Conservation (phyloP, 2,329 filamentous ascomycete genomes). For the Monosporascus cannonballus region DNA sequence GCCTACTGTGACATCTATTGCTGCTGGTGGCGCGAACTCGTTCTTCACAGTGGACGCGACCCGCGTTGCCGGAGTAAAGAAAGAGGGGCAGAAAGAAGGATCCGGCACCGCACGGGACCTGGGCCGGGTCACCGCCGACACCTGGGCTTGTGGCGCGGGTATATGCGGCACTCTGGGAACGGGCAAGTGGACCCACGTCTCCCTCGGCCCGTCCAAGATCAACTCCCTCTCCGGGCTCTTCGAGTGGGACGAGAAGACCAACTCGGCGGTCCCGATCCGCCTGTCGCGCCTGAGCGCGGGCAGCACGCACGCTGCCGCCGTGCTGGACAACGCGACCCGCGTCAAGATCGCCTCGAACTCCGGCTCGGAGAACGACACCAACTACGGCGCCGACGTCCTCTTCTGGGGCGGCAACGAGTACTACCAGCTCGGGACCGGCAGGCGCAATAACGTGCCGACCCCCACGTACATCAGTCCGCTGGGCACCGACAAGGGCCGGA, state of each 20-base stretch:
- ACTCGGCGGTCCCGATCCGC: conserved; percentile 69
- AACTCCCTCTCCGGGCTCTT: conserved; percentile 76
- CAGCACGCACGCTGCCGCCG: conserved; percentile 71
- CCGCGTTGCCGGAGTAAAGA: conserved; percentile 35
- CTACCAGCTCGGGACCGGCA: conserved; percentile 89
- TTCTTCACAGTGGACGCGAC: conserved; percentile 82
- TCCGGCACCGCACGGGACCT: conserved; percentile 33
- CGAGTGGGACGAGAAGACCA: conserved; percentile 75
- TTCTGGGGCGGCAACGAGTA: conserved; percentile 96
- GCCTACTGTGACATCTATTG: conserved; percentile 67
- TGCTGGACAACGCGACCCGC: conserved; percentile 75
- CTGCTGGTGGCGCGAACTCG: conserved; percentile 79
- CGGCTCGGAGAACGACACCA: conserved; percentile 62
- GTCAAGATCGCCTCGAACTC: conserved; percentile 44
- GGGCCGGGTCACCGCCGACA: conserved; percentile 62
- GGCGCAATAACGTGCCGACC: conserved; percentile 69
- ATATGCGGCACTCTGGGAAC: conserved; percentile 79
- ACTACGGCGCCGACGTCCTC: conserved; percentile 82
- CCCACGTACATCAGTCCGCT: conserved; percentile 76
- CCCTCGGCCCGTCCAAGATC: conserved; percentile 70
- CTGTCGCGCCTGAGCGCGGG: conserved; percentile 69
- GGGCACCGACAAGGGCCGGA: conserved; percentile 50
- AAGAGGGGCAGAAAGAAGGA: conserved; percentile 27
- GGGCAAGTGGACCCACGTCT: conserved; percentile 84
- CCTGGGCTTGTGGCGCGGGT: conserved; percentile 82